phyloP scores from a whole-genome alignment of 305 asterid species.

The Solanum chacoense region DNA sequence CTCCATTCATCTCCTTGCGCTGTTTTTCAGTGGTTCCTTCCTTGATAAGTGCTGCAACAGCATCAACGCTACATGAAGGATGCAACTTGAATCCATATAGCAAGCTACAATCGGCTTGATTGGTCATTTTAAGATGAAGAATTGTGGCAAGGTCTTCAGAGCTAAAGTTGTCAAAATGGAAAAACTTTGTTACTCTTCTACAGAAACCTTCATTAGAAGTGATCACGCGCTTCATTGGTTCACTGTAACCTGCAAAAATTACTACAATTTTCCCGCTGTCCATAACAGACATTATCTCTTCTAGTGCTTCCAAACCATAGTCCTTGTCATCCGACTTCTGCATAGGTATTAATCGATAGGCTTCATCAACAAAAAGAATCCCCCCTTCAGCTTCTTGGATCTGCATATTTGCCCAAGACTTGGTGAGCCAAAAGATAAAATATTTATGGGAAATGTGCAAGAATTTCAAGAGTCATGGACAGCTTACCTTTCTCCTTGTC shows the following conservation, averaged over 20 bases:
- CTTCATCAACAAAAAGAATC: slow-evolving; percentile 82
- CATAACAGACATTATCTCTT: slow-evolving; percentile 84
- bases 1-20: slow-evolving; percentile 71
- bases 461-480: neutral
- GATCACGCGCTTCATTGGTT: slow-evolving; percentile 77
- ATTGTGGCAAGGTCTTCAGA: slow-evolving; percentile 64
- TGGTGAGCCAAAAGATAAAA: neutral
- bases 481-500: slow-evolving; percentile 74
- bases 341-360: slow-evolving; percentile 73
- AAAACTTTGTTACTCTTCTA: slow-evolving; percentile 64
- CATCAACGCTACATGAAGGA: slow-evolving; percentile 32
- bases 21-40: slow-evolving; percentile 37
- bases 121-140: slow-evolving; percentile 55
- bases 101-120: slow-evolving; percentile 37
- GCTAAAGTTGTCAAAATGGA: slow-evolving; percentile 52
- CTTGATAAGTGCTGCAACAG: slow-evolving; percentile 40
- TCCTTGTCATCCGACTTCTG: slow-evolving; percentile 46
- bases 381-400: slow-evolving; percentile 96
- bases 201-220: slow-evolving; percentile 77
- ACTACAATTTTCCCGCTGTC: slow-evolving; percentile 68
- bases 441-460: neutral
- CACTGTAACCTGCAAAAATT: slow-evolving; percentile 83
- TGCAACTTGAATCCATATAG: slow-evolving; percentile 55
- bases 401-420: slow-evolving; percentile 20
- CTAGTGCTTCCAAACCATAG: slow-evolving; percentile 71